Base-by-base conservation (phyloP, 2,329 filamentous ascomycete species). In the Cercospora sp. region DNA sequence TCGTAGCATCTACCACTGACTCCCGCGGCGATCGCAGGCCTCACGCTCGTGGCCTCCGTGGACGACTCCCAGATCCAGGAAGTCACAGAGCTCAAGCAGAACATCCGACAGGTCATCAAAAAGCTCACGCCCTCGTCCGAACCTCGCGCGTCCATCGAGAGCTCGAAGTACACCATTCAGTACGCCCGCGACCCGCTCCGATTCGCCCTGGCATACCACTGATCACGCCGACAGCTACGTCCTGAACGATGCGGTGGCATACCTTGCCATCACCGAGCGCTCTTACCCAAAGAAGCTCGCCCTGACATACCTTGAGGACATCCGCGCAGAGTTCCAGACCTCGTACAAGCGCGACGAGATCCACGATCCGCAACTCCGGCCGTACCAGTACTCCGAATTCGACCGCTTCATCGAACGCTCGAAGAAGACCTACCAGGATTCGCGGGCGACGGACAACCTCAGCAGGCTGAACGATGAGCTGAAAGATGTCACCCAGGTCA, bases 221-320 rank as follows among this genome's bases (percentile, higher is more conserved):
- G 66, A 77, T 69, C 26, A 36, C 42, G 48, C 7, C 58, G 48
- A 58, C 76, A 93, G 91, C 86, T 97, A 97, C 85, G 84, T 94
- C 71, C 91, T 99, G 81, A 85, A 90, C 76, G 86, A 89, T 77
- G 90, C 92, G 75, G 86, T 99, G 74, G 90, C 93, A 82, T 98
- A 96, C 85, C 86, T 98, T 75, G 93, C 91, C 85, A 94, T 99
- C 81, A 94, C 92, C 84, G 94, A 97, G 81, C 87, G 89, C 67
- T 92, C 92, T 66, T 99, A 98, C 85, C 94, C 95, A 67, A 94
- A 95, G 81, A 98, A 99, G 82, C 91, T 99, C 60, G 94, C 96
- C 77, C 97, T 99, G 82, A 97, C 94, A 69, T 99, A 98, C 86
- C 93, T 99, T 69, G 89, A 92, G 75, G 95, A 99, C 83, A 87